Evolutionary conservation across 257 asterid species (phyloP), one percentile per base, ranked within the genome.

Genomic region (Nicotiana tabacum): DNA sequence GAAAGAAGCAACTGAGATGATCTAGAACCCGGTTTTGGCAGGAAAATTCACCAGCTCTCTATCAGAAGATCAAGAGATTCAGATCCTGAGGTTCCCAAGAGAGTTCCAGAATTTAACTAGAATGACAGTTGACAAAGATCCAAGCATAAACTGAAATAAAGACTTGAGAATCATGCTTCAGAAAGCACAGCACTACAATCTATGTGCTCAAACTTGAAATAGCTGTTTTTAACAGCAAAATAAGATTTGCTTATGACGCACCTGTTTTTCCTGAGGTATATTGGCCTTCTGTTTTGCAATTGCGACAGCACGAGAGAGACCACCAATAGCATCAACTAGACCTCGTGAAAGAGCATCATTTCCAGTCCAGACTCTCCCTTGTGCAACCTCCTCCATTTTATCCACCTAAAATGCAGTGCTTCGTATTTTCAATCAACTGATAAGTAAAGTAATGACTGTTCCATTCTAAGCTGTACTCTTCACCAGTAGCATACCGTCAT

Each of bases 361-460:
- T 32, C 99, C 99, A 11, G 97, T 92, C 99, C 99, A 96, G 82
- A 96, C 99, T 86, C 99, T 93, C 81, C 99, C 99, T 87, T 96
- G 99, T 55, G 99, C 99, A 78, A 94, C 94, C 85, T 93, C 98
- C 89, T 96, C 99, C 98, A 94, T 96, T 87, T 91, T 89, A 82
- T 93, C 97, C 78, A 92, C 89, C 98, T 96, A 90, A 21, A 74
- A 81, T 81, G 35, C 62, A 57, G 79, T 29, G 60, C 27, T 64
- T 72, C 58, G 53, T 81, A 48, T 66, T 29, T 55, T 81, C 37
- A 32, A 76, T 51, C 80, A 57, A 66, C 39, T 39, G 16, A 27
- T 6, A 18, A 81, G 21, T 66, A 35, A 83, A 83, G 30, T 61
- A 76, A 29, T 2, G 9, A 53, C 27, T 27, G 65, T 77, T 33